These are phyloP conservation scores for Dipteronia sinensis DNA, from an alignment of 345 rosid genomes.

Conservation along the genomic window DNA sequence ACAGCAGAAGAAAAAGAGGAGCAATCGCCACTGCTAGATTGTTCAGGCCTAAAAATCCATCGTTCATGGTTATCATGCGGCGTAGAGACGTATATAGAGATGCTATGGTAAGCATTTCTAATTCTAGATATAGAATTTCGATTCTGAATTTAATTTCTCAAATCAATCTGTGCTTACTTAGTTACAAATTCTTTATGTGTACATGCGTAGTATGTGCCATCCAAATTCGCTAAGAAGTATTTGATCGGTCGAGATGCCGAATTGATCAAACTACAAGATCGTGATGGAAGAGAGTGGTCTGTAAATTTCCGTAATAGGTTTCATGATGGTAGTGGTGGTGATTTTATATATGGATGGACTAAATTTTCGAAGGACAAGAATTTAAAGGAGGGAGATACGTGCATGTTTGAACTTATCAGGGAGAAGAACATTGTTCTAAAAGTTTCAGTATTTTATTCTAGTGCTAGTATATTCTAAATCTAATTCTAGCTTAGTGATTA, in stretches of 20 bases:
- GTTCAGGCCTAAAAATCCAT: background rate
- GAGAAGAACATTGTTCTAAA: background rate
- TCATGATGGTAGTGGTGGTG: slow-evolving; percentile 5
- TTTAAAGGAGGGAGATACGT: background rate
- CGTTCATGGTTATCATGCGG: background rate
- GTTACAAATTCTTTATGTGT: background rate
- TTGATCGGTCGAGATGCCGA: background rate
- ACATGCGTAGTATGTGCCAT: slow-evolving; percentile 18
- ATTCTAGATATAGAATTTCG: too few species aligned
- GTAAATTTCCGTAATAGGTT: too few species aligned
- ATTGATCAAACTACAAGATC: slow-evolving; percentile 25
- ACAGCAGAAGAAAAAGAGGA: background rate
- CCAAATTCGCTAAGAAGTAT: slow-evolving; percentile 16
- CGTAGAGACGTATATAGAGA: background rate
- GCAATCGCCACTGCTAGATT: background rate
- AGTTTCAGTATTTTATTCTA: background rate
- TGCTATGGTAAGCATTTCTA: background rate
- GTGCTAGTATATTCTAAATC: background rate
- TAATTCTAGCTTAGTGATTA: slow-evolving; percentile 7
- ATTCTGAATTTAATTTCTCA: background rate
- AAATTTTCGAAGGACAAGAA: slow-evolving; percentile 13
- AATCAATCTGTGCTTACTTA: background rate
- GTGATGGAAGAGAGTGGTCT: slow-evolving; percentile 28
- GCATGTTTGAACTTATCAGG: background rate
- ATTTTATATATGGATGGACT: slow-evolving; percentile 18